Percentiles rank a stretch among this genome's conserved stretches.
These are phyloP conservation scores for Leptographium radiaticola DNA, from an alignment of 2,329 filamentous ascomycete species.

Conservation along the genomic window DNA sequence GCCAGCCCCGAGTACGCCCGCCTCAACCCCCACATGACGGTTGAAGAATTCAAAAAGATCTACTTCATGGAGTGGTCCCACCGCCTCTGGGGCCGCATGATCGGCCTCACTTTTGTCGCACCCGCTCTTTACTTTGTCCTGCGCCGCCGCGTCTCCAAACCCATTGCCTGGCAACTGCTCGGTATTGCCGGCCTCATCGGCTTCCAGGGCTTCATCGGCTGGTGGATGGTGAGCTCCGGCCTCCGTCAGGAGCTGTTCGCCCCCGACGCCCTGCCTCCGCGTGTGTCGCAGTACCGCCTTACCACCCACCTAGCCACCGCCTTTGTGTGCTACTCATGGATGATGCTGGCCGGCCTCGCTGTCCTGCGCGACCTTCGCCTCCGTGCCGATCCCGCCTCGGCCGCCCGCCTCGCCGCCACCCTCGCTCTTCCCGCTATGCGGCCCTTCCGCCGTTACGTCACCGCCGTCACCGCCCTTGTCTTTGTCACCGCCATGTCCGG, in stretches of 20 bases:
- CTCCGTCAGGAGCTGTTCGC: constrained; percentile 93
- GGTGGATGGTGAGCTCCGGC: constrained; percentile 99
- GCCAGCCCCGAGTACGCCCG: constrained; percentile 85
- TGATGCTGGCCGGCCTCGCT: constrained; percentile 79
- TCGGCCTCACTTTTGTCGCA: constrained; percentile 79
- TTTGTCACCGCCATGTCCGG: constrained; percentile 91
- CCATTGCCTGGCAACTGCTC: constrained; percentile 63
- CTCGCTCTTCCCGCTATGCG: constrained; percentile 56
- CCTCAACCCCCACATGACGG: constrained; percentile 83
- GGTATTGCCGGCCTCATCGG: constrained; percentile 85
- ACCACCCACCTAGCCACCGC: constrained; percentile 81
- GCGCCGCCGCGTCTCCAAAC: constrained; percentile 60
- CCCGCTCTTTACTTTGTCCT: constrained; percentile 83
- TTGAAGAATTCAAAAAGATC: constrained; percentile 94
- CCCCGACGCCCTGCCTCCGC: constrained; percentile 77
- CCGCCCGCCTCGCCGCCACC: constrained; percentile 44
- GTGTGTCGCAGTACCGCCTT: constrained; percentile 88
- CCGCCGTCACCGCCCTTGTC: constrained; percentile 59
- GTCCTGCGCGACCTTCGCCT: constrained; percentile 69
- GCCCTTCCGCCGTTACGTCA: constrained; percentile 60
- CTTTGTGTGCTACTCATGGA: constrained; percentile 85
- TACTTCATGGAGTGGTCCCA: constrained; percentile 99
- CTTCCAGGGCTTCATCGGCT: constrained; percentile 89
- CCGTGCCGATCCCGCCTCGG: constrained; percentile 51
- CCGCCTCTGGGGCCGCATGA: constrained; percentile 82